Conservation (phyloP, 768 basidiomycete species). For the Agrocybe pediades region DNA sequence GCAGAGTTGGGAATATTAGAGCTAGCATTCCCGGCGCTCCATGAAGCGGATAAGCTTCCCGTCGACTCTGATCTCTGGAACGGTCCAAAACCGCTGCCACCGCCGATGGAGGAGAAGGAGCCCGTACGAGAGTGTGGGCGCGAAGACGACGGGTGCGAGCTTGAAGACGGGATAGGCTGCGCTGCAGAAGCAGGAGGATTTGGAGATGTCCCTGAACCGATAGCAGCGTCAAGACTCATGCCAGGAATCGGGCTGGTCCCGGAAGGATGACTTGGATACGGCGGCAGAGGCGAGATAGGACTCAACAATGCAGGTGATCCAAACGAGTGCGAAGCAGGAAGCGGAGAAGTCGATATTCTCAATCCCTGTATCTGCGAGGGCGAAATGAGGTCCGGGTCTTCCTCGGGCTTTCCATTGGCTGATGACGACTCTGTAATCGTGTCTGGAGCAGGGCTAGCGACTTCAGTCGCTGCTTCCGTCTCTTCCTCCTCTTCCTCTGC, state of each 20-base stretch:
- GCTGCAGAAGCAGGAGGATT: not conserved
- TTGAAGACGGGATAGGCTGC: not conserved
- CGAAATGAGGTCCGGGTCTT: constrained; percentile 27
- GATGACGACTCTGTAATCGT: not conserved
- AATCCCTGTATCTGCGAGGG: constrained; percentile 57
- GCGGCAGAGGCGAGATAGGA: constrained; percentile 28
- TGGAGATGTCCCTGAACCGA: not conserved
- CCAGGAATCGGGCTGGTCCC: constrained; percentile 13
- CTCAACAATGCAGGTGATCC: constrained; percentile 19
- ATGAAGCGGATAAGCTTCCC: constrained; percentile 22
- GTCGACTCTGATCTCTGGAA: constrained; percentile 38
- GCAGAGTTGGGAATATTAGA: not conserved
- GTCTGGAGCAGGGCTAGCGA: constrained; percentile 9
- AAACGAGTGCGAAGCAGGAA: constrained; percentile 15
- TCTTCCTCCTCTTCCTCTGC: constrained; percentile 53
- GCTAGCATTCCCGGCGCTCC: constrained; percentile 14
- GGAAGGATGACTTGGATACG: not conserved
- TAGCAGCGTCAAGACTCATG: constrained; percentile 18
- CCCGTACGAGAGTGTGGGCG: constrained; percentile 20
- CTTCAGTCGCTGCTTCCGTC: constrained; percentile 16
- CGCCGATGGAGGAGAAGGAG: constrained; percentile 24
- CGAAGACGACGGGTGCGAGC: constrained; percentile 10
- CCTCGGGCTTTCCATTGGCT: constrained; percentile 9
- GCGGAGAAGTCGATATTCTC: constrained; percentile 50
- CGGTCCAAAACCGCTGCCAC: constrained; percentile 19